Evolutionary conservation across 208 protist species (phyloP), one percentile per base, ranked within the genome.

Genomic region (Porcisia hertigi): DNA sequence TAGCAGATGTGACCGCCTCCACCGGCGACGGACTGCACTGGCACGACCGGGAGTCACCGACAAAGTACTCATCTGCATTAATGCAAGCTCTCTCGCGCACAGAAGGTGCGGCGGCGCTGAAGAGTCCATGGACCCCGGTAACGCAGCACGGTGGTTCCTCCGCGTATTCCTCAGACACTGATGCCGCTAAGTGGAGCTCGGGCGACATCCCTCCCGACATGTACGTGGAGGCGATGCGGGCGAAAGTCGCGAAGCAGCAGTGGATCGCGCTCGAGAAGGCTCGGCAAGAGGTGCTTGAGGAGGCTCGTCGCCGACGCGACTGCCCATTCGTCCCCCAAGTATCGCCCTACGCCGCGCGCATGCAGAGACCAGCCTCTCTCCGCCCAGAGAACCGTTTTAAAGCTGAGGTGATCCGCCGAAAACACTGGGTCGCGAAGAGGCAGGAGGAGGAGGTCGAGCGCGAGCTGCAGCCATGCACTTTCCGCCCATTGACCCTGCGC

Each of bases 401-500:
- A 54, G 81, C 84, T 36, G 91, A 97, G 84, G 59, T 93, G 39
- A 81, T 94, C 30, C 87, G 84, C 5, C 86, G 76, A 53, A 83
- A 88, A 75, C 89, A 93, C 69, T 93, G 87, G 88, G 52, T 86
- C 8, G 85, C 90, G 23, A 71, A 82, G 82, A 89, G 86, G 80
- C 59, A 85, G 69, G 82, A 82, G 53, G 88, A 92, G 73, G 63
- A 87, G 70, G 79, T 89, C 52, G 88, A 88, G 76, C 54, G 73
- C 39, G 93, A 94, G 70, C 74, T 97, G 49, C 69, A 83, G 70
- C 80, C 75, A 62, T 97, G 93, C 80, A 97, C 93, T 7, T 97
- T 97, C 74, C 86, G 89, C 25, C 93, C 93, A 18, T 63, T 96
- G 36, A 97, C 92, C 2, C 71, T 96, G 45, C 79, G 85, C 16